Evolutionary conservation across 441 rosid species (phyloP), one percentile per base, ranked within the genome.

Genomic region (Euphorbia celastroides): DNA sequence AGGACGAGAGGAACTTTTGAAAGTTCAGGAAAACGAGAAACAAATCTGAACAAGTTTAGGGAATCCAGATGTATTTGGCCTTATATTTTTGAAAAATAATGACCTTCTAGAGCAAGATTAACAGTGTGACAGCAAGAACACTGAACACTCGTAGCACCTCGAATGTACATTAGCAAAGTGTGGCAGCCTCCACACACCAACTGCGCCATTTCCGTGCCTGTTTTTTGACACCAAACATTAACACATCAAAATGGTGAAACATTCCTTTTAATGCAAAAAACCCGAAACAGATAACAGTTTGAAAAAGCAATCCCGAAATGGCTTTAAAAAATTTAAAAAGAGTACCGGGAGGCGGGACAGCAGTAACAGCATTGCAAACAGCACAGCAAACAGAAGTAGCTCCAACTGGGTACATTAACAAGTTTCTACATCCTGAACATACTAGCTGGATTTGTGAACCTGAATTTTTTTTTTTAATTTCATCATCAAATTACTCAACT

Each of bases 201-300:
- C 80, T 94, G 98, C 7, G 98, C 98, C 96, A 88, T 94, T 79
- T 92, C 98, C 5, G 98, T 94, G 65, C 99, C 99, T 94, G 82
- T 75, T 62, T 6, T 7, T 4, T 0, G 1, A 62, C 16, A n/a
- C n/a, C n/a, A n/a, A n/a, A n/a, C n/a, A n/a, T n/a, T n/a, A n/a
- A n/a, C n/a, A n/a, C n/a, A n/a, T n/a, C n/a, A n/a, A n/a, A n/a
- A n/a, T n/a, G n/a, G n/a, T n/a, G n/a, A n/a, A n/a, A n/a, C n/a
- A n/a, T n/a, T n/a, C n/a, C n/a, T n/a, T n/a, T n/a, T n/a, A n/a
- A n/a, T n/a, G n/a, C n/a, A n/a, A n/a, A n/a, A n/a, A n/a, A n/a
- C 38, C 38, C 38, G 5, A 34, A 9, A 34, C 38, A 34, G 38
- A 34, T 3, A 34, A 34, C 38, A 34, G n/a, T n/a, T n/a, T n/a